Percentiles rank a stretch among this genome's conserved stretches.
Conservation (phyloP, 345 rosid species). For the Cardamine resedifolia region DNA sequence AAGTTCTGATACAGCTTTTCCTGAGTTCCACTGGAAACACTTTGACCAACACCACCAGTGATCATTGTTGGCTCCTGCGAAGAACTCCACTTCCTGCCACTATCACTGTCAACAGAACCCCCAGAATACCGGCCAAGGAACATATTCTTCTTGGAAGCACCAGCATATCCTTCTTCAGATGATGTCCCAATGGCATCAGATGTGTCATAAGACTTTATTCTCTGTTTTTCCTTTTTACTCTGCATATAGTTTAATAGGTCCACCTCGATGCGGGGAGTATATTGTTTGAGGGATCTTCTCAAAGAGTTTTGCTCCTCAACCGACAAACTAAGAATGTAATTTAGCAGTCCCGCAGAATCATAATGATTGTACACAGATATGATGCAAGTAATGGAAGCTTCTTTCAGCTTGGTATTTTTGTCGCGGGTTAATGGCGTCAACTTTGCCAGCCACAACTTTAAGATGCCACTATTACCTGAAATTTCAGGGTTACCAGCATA, state of each 20-base stretch:
- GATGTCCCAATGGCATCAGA: conserved; percentile 91
- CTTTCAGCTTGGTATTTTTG: conserved; percentile 93
- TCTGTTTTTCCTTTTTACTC: conserved; percentile 90
- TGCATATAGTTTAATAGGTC: conserved; percentile 94
- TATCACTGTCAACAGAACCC: conserved; percentile 75
- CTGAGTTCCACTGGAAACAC: conserved; percentile 61
- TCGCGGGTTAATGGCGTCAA: conserved; percentile 80
- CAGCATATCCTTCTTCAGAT: conserved; percentile 83
- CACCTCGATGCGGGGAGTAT: conserved; percentile 97
- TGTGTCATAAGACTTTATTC: conserved; percentile 82
- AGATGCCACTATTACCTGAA: conserved; percentile 76
- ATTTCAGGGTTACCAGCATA: conserved; percentile 78
- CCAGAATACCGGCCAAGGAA: conserved; percentile 80
- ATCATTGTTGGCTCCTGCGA: conserved; percentile 59
- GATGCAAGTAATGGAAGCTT: conserved; percentile 88
- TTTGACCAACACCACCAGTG: conserved; percentile 49
- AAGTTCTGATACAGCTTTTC: conserved; percentile 65
- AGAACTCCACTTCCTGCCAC: conserved; percentile 86
- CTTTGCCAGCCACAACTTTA: conserved; percentile 95
- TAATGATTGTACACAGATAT: conserved; percentile 88
- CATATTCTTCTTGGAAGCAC: conserved; percentile 65
- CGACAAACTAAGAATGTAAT: conserved; percentile 88
- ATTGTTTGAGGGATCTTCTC: conserved; percentile 89
- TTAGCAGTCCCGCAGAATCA: conserved; percentile 86
- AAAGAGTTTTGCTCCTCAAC: conserved; percentile 96